A percentile compares a stretch with the other conserved stretches of the same genome.
phyloP scores from a whole-genome alignment of 2,329 filamentous ascomycete genomes.

The Microthyrium microscopicum region DNA sequence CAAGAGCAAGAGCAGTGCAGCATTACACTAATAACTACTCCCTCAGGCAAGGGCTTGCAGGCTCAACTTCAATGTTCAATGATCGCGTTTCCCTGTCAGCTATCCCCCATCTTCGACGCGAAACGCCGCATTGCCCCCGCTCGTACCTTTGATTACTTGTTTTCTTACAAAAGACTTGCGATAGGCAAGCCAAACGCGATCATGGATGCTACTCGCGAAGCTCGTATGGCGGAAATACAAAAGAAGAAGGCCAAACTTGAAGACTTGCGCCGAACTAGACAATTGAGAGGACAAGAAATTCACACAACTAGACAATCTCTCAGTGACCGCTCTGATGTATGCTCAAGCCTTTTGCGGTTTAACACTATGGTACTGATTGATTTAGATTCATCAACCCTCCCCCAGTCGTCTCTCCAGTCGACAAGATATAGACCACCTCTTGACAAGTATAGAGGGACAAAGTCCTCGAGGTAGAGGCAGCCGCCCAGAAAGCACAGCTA shows the following conservation, averaged over 20 bases:
- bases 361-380: slow-evolving; percentile 1
- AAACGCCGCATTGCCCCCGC: too few species aligned
- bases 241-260: slow-evolving; percentile 95
- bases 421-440: slow-evolving; percentile 68
- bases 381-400: slow-evolving; percentile 50
- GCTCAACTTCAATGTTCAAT: too few species aligned
- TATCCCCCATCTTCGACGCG: too few species aligned
- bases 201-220: slow-evolving; percentile 40
- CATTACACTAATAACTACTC: too few species aligned
- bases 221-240: slow-evolving; percentile 87
- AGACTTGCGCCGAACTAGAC: slow-evolving; percentile 84
- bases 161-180: too few species aligned
- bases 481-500: slow-evolving; percentile 73
- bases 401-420: slow-evolving; percentile 53
- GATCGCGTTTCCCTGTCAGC: too few species aligned
- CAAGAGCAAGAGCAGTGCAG: too few species aligned
- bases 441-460: slow-evolving; percentile 68
- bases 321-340: slow-evolving; percentile 6
- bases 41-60: too few species aligned
- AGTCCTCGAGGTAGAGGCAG: slow-evolving; percentile 49
- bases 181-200: too few species aligned
- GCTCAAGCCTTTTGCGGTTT: too few species aligned
- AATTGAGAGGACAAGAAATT: slow-evolving; percentile 64
- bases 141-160: too few species aligned
- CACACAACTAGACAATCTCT: slow-evolving; percentile 51